Conservation (phyloP, 2,329 filamentous ascomycete species). For the Stachybotrys chartarum region DNA sequence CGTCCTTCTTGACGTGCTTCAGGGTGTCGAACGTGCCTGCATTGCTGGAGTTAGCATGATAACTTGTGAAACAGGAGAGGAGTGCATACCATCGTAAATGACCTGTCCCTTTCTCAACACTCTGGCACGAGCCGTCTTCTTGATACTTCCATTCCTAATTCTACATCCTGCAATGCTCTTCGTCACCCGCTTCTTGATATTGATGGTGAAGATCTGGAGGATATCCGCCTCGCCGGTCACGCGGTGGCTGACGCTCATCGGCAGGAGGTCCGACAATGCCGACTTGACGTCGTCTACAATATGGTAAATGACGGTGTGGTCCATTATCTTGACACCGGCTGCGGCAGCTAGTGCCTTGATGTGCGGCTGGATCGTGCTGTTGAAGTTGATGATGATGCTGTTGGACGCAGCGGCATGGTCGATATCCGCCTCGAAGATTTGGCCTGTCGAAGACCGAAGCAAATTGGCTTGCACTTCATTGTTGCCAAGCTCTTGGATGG, state of each 20-base stretch:
- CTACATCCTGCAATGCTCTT: conserved; percentile 81
- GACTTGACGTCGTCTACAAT: conserved; percentile 66
- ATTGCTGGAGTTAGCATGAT: conserved; percentile 8
- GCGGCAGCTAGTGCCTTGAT: conserved; percentile 64
- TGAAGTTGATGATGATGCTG: conserved; percentile 81
- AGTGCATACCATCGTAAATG: conserved; percentile 71
- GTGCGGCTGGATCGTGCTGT: conserved; percentile 59
- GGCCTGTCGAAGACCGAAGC: conserved; percentile 70
- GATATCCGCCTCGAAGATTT: conserved; percentile 78
- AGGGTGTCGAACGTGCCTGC: conserved; percentile 72
- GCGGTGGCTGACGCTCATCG: conserved; percentile 57
- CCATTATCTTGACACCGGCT: conserved; percentile 67
- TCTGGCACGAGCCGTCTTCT: conserved; percentile 55
- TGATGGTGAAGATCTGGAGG: conserved; percentile 76
- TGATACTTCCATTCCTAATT: conserved; percentile 73
- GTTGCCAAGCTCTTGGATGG: conserved; percentile 72
- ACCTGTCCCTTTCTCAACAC: conserved; percentile 65
- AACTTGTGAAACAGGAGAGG: background rate
- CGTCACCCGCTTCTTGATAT: conserved; percentile 61
- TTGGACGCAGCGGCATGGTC: conserved; percentile 75
- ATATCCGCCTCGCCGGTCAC: conserved; percentile 88
- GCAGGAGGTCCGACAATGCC: conserved; percentile 61
- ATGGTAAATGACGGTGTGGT: conserved; percentile 83
- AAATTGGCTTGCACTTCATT: conserved; percentile 74
- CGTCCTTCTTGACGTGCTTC: conserved; percentile 90